Evolutionary conservation across 805 yeast genomes (phyloP).

Genomic region (Starmerella geochares): DNA sequence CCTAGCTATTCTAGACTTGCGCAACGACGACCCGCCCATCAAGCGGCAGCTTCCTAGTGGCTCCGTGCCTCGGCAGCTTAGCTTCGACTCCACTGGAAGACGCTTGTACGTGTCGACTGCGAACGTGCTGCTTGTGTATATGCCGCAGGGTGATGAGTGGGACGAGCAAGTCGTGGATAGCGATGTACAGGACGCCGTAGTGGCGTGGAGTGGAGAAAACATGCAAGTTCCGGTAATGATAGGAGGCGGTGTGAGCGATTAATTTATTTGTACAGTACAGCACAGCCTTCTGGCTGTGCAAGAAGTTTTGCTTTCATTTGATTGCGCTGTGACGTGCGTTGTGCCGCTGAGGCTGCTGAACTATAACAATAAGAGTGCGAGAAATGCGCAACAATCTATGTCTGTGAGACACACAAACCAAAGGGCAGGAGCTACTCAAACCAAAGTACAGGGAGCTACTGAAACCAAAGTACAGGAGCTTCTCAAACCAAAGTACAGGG

Average conservation of each 20-base stretch:
- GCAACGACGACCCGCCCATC: neutral
- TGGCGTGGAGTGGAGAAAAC: neutral
- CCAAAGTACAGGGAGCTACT: too few species aligned
- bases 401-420: too few species aligned
- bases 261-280: neutral
- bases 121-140: neutral
- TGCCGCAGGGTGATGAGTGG: neutral
- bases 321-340: too few species aligned
- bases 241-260: neutral
- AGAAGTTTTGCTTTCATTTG: too few species aligned
- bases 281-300: neutral
- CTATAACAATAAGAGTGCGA: too few species aligned
- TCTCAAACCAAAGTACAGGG: too few species aligned
- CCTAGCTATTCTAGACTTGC: neutral
- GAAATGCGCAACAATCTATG: too few species aligned
- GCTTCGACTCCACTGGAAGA: slow-evolving; percentile 4
- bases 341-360: too few species aligned
- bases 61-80: neutral
- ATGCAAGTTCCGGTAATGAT: neutral
- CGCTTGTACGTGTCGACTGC: neutral
- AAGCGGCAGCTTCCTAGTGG: neutral
- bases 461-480: too few species aligned
- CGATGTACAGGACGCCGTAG: neutral
- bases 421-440: too few species aligned
- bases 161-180: neutral